Evolutionary conservation across 768 basidiomycete species (phyloP).

Genomic region (Phylloporus sp.): DNA sequence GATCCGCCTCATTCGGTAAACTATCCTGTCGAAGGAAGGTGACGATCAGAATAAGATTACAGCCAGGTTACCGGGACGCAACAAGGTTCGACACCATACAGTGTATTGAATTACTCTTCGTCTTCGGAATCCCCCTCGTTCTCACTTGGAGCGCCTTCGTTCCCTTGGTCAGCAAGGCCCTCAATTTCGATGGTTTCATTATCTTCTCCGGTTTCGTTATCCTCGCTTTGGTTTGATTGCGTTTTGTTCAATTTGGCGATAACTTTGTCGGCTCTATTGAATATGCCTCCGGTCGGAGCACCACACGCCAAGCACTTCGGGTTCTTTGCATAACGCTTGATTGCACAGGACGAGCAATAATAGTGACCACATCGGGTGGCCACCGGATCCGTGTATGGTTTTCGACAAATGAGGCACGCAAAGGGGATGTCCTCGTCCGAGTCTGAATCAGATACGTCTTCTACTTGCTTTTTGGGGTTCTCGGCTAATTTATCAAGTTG

Average conservation of each 20-base stretch:
- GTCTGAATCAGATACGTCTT: slow-evolving; percentile 59
- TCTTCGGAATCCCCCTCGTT: slow-evolving; percentile 28
- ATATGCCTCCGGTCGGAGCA: slow-evolving; percentile 89
- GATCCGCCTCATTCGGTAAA: slow-evolving; percentile 18
- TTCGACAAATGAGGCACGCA: slow-evolving; percentile 95
- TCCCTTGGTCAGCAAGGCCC: slow-evolving; percentile 40
- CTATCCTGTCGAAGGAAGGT: slow-evolving; percentile 16
- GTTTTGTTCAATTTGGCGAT: slow-evolving; percentile 81
- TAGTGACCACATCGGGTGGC: slow-evolving; percentile 97
- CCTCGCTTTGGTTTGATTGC: slow-evolving; percentile 50
- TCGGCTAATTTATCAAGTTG: slow-evolving; percentile 93
- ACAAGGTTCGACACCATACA: slow-evolving; percentile 32
- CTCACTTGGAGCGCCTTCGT: slow-evolving; percentile 25
- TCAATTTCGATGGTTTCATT: slow-evolving; percentile 53
- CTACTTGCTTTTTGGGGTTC: slow-evolving; percentile 54
- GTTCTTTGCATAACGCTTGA: slow-evolving; percentile 90
- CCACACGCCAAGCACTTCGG: slow-evolving; percentile 96
- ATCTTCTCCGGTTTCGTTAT: slow-evolving; percentile 37
- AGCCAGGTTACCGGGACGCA: slow-evolving; percentile 26
- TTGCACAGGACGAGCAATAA: slow-evolving; percentile 92
- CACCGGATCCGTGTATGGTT: slow-evolving; percentile 91
- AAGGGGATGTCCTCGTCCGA: slow-evolving; percentile 91
- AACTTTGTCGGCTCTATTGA: slow-evolving; percentile 92
- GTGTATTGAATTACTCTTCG: slow-evolving; percentile 20
- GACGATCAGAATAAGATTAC: slow-evolving; percentile 17